Base-by-base conservation (phyloP, 2,329 filamentous ascomycete species). In the Coniella vitis region DNA sequence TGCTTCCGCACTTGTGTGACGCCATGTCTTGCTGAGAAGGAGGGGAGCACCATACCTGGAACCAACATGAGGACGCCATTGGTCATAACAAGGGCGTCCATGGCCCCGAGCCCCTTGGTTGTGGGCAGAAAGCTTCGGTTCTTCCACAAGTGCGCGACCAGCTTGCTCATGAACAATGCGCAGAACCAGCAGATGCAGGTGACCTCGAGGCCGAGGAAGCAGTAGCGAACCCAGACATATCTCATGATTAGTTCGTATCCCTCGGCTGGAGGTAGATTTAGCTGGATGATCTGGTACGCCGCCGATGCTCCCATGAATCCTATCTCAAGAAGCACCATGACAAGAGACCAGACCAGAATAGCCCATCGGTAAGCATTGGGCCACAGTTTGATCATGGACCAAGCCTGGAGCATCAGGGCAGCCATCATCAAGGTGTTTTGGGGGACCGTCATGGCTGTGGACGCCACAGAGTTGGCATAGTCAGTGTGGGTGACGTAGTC, bases 21-120 rank as follows among this genome's bases (percentile, higher is more conserved):
- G 34, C 35, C 10, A 13, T 45, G 14, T 16, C 29, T 46, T 13
- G 17, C 37, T 19, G 17, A 22, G 14, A 22, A 4, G 47, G 4
- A 29, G n/a, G 12, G n/a, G 12, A 29, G n/a, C 5, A 7, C 4
- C 67, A 40, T 61, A 78, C 76, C 71, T n/a, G 76, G 76, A 9
- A 78, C 60, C 14, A 78, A 55, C 77, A 80, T 79, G 47, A 81
- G 63, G 1, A 78, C 54, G 10, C 75, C 76, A 34, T 80, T 79
- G 42, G 74, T 75, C 56, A 78, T 73, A 44, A 78, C 67, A 20
- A 80, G 64, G 7, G 77, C 69, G 55, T 81, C 76, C 66, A 80
- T 73, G 4, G 74, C 69, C 0, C 63, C 73, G 35, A 80, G 57
- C 0, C 67, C 62, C 42, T 63, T 63, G 3, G 67, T 61, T 1